Conservation (phyloP, 208 protist genomes). For the Strigomonas culicis region DNA sequence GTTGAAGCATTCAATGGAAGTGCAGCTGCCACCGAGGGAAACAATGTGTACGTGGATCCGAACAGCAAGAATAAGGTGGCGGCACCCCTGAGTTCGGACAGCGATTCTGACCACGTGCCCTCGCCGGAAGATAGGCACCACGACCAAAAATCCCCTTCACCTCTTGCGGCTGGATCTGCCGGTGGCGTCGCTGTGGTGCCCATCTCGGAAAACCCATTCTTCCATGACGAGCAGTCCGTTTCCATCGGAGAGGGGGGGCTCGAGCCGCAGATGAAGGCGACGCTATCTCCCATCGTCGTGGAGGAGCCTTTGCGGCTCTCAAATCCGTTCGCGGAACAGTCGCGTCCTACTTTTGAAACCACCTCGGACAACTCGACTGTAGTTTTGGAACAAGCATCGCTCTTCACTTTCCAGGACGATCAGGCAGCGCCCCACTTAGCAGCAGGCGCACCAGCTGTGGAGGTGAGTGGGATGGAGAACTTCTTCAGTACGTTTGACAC, state of each 20-base stretch:
- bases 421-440: not conserved
- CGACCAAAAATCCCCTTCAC: not conserved
- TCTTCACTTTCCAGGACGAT: not conserved
- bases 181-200: not conserved
- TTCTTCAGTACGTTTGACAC: not conserved
- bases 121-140: not conserved
- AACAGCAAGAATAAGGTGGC: not conserved
- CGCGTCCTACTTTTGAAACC: not conserved
- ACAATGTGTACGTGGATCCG: not conserved
- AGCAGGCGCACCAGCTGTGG: not conserved
- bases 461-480: not conserved
- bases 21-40: not conserved
- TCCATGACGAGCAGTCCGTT: not conserved
- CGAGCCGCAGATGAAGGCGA: not conserved
- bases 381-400: not conserved
- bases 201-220: not conserved
- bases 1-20: not conserved
- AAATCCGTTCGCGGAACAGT: not conserved
- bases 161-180: no score
- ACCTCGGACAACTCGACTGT: not conserved
- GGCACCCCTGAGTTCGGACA: constrained; percentile 3
- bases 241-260: not conserved
- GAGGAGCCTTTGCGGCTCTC: not conserved
- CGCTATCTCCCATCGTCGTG: not conserved
- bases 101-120: not conserved